A percentile compares a stretch with the other conserved stretches of the same genome.
Conservation (phyloP, 305 asterid species). For the Fraxinus sp. region DNA sequence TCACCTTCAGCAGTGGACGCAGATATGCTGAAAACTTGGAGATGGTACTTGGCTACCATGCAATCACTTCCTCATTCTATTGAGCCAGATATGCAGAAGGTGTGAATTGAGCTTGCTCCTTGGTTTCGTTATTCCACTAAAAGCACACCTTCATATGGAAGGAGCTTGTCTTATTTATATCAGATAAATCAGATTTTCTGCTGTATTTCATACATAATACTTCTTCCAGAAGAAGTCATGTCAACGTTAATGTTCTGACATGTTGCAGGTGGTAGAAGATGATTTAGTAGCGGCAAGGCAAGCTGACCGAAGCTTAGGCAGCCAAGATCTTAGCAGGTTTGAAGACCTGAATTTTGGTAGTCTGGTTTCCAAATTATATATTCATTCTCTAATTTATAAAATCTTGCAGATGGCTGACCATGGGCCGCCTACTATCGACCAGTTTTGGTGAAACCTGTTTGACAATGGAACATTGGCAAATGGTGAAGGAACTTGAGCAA, state of each 20-base stretch:
- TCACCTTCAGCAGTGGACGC: conserved; percentile 35
- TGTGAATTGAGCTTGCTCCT: conserved; percentile 19
- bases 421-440: conserved; percentile 67
- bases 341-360: neutral
- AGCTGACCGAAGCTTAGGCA: conserved; percentile 79
- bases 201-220: neutral
- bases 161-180: neutral
- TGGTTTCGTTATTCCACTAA: neutral
- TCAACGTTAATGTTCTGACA: neutral
- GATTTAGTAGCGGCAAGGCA: conserved; percentile 89
- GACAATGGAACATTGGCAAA: conserved; percentile 80
- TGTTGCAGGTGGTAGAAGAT: conserved; percentile 67
- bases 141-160: neutral
- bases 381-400: neutral
- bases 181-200: neutral
- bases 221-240: neutral
- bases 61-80: conserved; percentile 70
- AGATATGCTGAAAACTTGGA: conserved; percentile 60
- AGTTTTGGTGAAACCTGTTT: conserved; percentile 76
- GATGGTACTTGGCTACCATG: conserved; percentile 88
- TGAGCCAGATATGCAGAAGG: conserved; percentile 76
- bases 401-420: conserved; percentile 74
- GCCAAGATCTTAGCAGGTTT: conserved; percentile 79
- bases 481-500: conserved; percentile 81
- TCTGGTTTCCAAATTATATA: neutral